Percentiles rank a stretch among this genome's conserved stretches.
phyloP scores from a whole-genome alignment of 1,284 basidiomycete species.

The Leccinum subrobustum region DNA sequence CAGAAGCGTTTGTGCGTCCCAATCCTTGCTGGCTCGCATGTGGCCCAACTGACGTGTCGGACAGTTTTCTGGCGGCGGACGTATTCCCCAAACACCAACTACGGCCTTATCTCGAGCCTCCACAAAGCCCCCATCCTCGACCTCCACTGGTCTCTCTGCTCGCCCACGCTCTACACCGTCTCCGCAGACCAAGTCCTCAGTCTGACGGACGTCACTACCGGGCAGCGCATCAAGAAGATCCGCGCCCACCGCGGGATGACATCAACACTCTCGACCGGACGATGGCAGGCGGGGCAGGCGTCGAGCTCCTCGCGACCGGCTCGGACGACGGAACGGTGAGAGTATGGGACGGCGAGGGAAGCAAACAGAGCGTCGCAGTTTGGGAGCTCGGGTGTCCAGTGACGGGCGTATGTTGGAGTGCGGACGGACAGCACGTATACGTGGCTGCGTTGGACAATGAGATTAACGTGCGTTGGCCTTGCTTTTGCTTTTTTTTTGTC shows the following conservation, averaged over 20 bases:
- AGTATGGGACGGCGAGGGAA: conserved; percentile 84
- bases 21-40: neutral
- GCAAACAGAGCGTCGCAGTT: conserved; percentile 73
- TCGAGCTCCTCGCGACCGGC: conserved; percentile 80
- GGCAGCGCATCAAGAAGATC: conserved; percentile 71
- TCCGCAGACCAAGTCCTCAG: conserved; percentile 82
- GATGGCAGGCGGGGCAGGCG: conserved; percentile 76
- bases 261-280: conserved; percentile 87
- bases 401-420: conserved; percentile 90
- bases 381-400: conserved; percentile 86
- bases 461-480: conserved; percentile 68
- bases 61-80: conserved; percentile 45
- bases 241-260: conserved; percentile 81
- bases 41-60: neutral
- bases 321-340: conserved; percentile 88
- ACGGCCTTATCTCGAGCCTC: conserved; percentile 69
- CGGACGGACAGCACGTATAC: conserved; percentile 83
- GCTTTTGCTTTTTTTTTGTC: neutral
- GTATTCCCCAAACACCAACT: conserved; percentile 80
- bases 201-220: conserved; percentile 74
- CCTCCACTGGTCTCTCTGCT: conserved; percentile 77
- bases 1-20: conserved; percentile 67
- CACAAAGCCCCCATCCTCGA: conserved; percentile 81
- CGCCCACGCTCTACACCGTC: conserved; percentile 72
- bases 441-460: conserved; percentile 92